A percentile compares a stretch with the other conserved stretches of the same genome.
phyloP scores from a whole-genome alignment of 345 rosid genomes.

The Syzygium grande region DNA sequence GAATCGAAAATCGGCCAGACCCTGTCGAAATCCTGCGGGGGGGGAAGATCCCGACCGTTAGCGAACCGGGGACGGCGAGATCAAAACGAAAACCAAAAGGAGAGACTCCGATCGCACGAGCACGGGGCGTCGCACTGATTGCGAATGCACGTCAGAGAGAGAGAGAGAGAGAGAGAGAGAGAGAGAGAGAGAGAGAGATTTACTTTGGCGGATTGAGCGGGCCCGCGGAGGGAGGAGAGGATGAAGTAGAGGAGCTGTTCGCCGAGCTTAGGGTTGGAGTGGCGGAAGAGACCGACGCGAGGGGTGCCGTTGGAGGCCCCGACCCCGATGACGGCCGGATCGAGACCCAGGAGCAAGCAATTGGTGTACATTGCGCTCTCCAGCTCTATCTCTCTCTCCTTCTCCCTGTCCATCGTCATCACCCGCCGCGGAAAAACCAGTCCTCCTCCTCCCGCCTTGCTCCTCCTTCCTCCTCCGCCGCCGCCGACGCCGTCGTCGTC shows the following conservation, averaged over 20 bases:
- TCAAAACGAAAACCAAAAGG: background rate
- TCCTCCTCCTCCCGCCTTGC: background rate
- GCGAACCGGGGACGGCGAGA: background rate
- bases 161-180: background rate
- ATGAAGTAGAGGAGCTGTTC: slow-evolving; percentile 99
- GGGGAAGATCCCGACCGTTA: slow-evolving; percentile 32
- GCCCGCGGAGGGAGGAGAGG: slow-evolving; percentile 98
- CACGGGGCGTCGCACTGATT: background rate
- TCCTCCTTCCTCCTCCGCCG: background rate
- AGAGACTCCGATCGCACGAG: background rate
- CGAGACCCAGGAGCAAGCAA: slow-evolving; percentile 88
- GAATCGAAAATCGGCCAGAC: slow-evolving; percentile 99
- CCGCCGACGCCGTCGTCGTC: background rate
- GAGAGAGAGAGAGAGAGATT: slow-evolving; percentile 1
- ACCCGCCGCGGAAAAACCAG: slow-evolving; percentile 5
- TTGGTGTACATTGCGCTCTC: slow-evolving; percentile 99
- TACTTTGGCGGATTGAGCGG: slow-evolving; percentile 91
- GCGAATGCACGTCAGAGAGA: background rate
- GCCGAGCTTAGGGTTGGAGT: slow-evolving; percentile 98
- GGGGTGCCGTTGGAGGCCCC: slow-evolving; percentile 74
- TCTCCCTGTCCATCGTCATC: slow-evolving; percentile 99
- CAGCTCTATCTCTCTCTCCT: slow-evolving; percentile 97
- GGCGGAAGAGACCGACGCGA: slow-evolving; percentile 94
- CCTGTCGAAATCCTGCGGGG: slow-evolving; percentile 78
- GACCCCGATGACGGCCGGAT: slow-evolving; percentile 84